These are phyloP conservation scores for Schizonepeta tenuifolia DNA, from an alignment of 257 asterid genomes.

Conservation along the genomic window DNA sequence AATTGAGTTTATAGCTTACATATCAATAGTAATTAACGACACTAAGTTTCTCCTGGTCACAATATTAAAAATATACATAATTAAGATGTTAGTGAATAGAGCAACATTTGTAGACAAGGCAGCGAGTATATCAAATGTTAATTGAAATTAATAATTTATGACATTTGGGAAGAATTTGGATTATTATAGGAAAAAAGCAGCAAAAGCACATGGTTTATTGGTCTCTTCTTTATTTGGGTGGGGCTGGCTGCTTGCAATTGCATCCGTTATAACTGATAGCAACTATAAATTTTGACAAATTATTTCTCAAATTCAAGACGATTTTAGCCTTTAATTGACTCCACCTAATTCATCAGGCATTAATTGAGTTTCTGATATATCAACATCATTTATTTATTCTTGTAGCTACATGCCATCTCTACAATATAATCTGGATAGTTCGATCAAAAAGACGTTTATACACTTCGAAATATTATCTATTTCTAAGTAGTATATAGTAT, in stretches of 20 bases:
- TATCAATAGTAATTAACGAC: too few species aligned
- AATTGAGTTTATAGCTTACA: too few species aligned
- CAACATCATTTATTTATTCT: background rate
- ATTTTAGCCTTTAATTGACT: background rate
- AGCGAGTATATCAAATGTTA: too few species aligned
- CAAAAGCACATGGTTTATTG: conserved; percentile 33
- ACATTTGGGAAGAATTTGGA: background rate
- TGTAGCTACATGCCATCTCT: background rate
- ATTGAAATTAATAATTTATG: background rate
- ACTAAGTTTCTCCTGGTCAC: too few species aligned
- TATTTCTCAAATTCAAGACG: conserved; percentile 1
- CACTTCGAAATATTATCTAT: too few species aligned
- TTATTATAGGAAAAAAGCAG: background rate
- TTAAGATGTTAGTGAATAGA: too few species aligned
- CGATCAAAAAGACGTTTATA: too few species aligned
- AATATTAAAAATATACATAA: too few species aligned
- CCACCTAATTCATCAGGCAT: conserved; percentile 14
- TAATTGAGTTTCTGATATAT: background rate
- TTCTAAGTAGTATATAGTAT: too few species aligned
- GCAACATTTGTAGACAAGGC: too few species aligned
- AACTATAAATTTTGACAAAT: background rate
- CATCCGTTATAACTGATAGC: background rate
- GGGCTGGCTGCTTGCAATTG: background rate
- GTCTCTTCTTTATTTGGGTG: background rate
- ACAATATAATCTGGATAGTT: background rate